Base-by-base conservation (phyloP, 352 stramenopile species). In the Pythium plurisporium region DNA sequence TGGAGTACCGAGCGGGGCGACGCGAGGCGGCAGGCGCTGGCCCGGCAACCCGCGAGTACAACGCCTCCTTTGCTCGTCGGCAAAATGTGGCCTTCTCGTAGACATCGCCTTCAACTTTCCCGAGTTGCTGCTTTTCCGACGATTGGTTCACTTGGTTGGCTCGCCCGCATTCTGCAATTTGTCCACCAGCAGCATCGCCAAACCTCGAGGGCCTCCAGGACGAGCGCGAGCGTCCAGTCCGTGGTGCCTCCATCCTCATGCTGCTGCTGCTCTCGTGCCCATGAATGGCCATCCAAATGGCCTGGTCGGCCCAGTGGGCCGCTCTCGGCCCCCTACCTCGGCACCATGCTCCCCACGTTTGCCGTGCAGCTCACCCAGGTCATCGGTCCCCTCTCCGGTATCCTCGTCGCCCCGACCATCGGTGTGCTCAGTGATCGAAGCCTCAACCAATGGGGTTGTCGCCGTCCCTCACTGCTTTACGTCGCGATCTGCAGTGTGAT, bases 281-380 rank as follows among this genome's bases (percentile, higher is more conserved):
- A 7, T 22, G 31, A 19, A 52, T 59, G 33, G 65, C 45, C 8
- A 41, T 70, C 5, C 81, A 74, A 17, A 47, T 47, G 41, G 41
- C 20, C 19, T 47, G 41, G 41, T 20, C 51, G 5, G 66, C 62
- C 23, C 62, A 73, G 36, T 73, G 58, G 60, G 62, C 57, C 59
- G 73, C 69, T 44, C 34, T 82, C 19, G 70, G 70, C n/a, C 1
- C 73, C 73, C 5, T 74, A 76, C 52, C 58, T 82, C 22, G 61
- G 62, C 30, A 73, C 63, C 15, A 77, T 82, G 65, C 41, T 82
- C 38, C 38, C 67, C 17, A 68, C 64, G 34, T 77, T 43, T 3
- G 48, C 65, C 5, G 73, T 82, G 2, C 70, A 82, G 65, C 19
- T 69, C 51, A 66, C 72, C 2, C 65, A 73, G 40, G 19, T 73